Base-by-base conservation (phyloP, 2,329 filamentous ascomycete genomes). In the Hypoxylon sp. region DNA sequence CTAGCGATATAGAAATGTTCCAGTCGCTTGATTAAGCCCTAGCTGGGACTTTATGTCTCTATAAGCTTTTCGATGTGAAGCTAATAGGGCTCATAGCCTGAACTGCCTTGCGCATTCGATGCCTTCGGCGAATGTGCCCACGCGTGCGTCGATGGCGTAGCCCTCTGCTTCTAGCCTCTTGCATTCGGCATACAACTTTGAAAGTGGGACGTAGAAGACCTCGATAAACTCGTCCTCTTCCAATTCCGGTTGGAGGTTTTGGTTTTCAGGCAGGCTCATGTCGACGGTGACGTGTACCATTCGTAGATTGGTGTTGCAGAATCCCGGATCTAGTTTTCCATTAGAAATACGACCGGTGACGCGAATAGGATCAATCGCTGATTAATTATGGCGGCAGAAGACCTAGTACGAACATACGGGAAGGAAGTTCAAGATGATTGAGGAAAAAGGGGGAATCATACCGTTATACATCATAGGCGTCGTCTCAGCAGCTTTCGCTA, bases 201-300 rank as follows among this genome's bases (percentile, higher is more conserved):
- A 74, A 31, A 93, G 66, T 4, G 84, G 86, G 5, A 90, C 78
- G 6, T 81, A 82, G 63, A 93, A 92, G 23, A 86, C 86, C 68
- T 92, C 88, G 64, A 93, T 92, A 66, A 91, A 92, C 71, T 93
- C 89, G 57, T 84, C 87, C 17, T 91, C 89, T 67, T 93, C 89
- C 5, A 92, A 76, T 65, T 88, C 74, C 0, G 89, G 85, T 68
- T 84, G 78, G 1, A 83, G 83, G 43, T 88, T 76, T 66, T 86
- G 80, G 66, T 93, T 93, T 62, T 84, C 84, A 0, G 86, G 80
- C 1, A 84, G 73, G 3, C 73, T 78, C 78, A 89, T 82, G 69
- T 93, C 88, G 57, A 93, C 82, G 1, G 76, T 80, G 30, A 92
- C 82, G 65, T 92, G 88, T 9, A 92, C 83, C 79, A 88, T 86